A percentile compares a stretch with the other conserved stretches of the same genome.
Evolutionary conservation across 2,329 filamentous ascomycete species (phyloP).

Genomic region (Talaromyces sp.): DNA sequence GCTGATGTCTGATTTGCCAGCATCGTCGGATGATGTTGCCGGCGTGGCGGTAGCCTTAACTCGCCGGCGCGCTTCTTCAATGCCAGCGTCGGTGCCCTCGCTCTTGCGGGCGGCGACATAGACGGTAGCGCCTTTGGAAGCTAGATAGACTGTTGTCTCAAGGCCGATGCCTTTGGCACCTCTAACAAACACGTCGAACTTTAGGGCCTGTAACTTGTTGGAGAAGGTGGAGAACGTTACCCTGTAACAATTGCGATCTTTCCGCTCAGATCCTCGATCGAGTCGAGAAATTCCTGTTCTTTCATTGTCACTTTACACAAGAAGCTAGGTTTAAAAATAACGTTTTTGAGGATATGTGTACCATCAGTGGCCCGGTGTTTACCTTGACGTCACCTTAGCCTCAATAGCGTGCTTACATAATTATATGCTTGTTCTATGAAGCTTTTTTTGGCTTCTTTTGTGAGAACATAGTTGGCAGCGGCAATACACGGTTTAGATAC

Average conservation of each 20-base stretch:
- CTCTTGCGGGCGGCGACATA: constrained; percentile 10
- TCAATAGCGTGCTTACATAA: background rate
- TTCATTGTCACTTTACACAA: constrained; percentile 1
- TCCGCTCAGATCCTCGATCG: constrained; percentile 7
- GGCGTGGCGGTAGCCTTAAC: background rate
- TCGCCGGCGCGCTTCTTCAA: constrained; percentile 5
- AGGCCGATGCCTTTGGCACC: constrained; percentile 11
- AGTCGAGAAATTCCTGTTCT: constrained; percentile 8
- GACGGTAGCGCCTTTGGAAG: constrained; percentile 9
- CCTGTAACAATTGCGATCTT: constrained; percentile 9
- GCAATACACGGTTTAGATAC: no score
- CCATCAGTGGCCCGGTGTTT: background rate
- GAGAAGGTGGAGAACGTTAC: background rate
- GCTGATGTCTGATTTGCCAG: background rate
- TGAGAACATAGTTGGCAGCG: no score
- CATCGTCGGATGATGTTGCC: no score
- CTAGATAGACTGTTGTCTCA: constrained; percentile 10
- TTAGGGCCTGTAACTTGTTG: background rate
- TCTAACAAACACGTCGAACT: background rate
- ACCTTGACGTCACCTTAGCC: background rate
- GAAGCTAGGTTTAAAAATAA: background rate
- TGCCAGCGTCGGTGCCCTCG: constrained; percentile 4
- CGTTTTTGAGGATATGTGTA: background rate
- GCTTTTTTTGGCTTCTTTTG: no score
- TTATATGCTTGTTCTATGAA: background rate